Base-by-base conservation (phyloP, 2,329 filamentous ascomycete species). In the Aspergillus phoenicis region DNA sequence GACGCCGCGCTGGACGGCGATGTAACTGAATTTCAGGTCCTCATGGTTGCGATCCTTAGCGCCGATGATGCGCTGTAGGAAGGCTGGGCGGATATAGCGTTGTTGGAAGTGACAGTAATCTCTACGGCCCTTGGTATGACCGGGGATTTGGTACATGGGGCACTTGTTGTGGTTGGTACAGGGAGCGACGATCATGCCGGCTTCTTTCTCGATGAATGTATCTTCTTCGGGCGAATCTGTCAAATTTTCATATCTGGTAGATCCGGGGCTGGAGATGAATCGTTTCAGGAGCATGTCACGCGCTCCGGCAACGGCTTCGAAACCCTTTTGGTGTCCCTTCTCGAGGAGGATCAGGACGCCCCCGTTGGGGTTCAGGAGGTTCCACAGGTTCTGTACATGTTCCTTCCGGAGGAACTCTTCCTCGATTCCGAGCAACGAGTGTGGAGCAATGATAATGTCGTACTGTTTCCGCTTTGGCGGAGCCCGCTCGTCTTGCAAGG, bases 71-170 rank as follows among this genome's bases (percentile, higher is more conserved):
- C 85, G 85, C 73, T 96, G 92, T 58, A 97, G 83, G 75, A 93
- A 97, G 0, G 82, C 80, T 0, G 95, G 95, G 0, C 93, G 87
- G 54, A 93, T 89, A 73, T 91, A 98, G 51, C 95, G 87, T 78
- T 99, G 95, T 64, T 83, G 85, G 76, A 99, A 98, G 75, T 90
- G 91, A 76, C 95, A 99, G 72, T 89, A 95, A 72, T 98, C 93
- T 69, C 93, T 93, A 58, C 94, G 87, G 5, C 93, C 91, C 28
- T 80, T 80, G 57, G 86, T 87, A 57, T 89, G 82, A 0, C 93
- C 92, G 0, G 89, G 84, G 0, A 83, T 82, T 20, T 84, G 81
- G 73, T 97, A 97, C 91, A 99, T 96, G 0, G 95, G 95, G 67
- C 95, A 99, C 60, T 84, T 83, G 8, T 83, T 82, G 75, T 99